Evolutionary conservation across 495 filamentous ascomycete species (phyloP), one percentile per base, ranked within the genome.

Genomic region (Bacidia gigantensis): DNA sequence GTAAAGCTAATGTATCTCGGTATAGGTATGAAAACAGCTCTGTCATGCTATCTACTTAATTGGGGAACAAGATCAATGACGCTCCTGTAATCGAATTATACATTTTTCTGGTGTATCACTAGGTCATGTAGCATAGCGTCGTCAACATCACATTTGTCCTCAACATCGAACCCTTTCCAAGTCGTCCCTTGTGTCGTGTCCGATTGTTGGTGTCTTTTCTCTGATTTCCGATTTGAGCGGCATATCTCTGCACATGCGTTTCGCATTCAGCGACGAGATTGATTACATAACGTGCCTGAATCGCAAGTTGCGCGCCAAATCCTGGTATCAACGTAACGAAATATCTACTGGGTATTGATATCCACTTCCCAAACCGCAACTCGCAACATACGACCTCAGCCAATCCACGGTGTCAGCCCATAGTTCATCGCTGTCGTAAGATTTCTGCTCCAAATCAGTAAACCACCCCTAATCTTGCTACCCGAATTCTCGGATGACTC

Each of bases 1-100:
- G 51, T 93, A 86, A 22, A 43, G 17, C 7, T 21, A 7, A 21
- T 52, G 79, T 93, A 55, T 87, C 26, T 0, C 26, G 32, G 3
- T 23, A 0, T 24, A 56, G 54, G 54, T 56, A 56, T 18, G 41
- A 56, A 41, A 56, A 56, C 26, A 52, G 49, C 20, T 56, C 54
- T 12, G 49, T 56, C 32, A 56, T 56, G 54, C 51, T 56, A 12
- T 52, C 49, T 35, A 52, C 32, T 3, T 52, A 41, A 41, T 35
- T 14, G 14, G 5, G 29, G 14, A 7, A 14, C 29, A 35, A 14
- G 7, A 35, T 5, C n/a, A n/a, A n/a, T n/a, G n/a, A n/a, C n/a
- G n/a, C n/a, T n/a, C n/a, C n/a, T 7, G 29, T 5, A 35, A 35
- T 35, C 29, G 29, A 5, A 7, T 5, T 14, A 35, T 35, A 7